phyloP scores from a whole-genome alignment of 2,329 filamentous ascomycete genomes.

The Fusarium sp. region DNA sequence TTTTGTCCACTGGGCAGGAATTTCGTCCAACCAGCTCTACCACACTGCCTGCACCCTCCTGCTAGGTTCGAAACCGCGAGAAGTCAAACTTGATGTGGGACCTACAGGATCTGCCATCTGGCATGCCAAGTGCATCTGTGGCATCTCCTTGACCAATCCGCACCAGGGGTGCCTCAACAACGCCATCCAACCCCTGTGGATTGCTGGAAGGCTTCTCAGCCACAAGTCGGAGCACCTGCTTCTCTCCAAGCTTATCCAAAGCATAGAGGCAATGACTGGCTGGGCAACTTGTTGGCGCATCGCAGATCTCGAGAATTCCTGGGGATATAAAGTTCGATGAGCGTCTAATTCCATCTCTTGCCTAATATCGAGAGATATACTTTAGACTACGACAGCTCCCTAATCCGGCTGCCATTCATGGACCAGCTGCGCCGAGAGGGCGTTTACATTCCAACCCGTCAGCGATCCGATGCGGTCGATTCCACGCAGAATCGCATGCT shows the following conservation, averaged over 20 bases:
- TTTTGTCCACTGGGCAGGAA: constrained; percentile 62
- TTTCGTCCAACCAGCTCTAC: constrained; percentile 64
- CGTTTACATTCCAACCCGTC: constrained; percentile 53
- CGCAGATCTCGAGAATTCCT: constrained; percentile 56
- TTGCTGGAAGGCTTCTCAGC: constrained; percentile 62
- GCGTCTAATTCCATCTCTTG: background rate
- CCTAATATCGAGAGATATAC: background rate
- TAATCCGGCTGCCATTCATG: constrained; percentile 44
- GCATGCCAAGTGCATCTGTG: constrained; percentile 64
- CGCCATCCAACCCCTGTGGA: constrained; percentile 64
- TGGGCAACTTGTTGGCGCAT: constrained; percentile 64
- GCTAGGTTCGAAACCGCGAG: constrained; percentile 53
- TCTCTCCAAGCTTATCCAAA: constrained; percentile 55
- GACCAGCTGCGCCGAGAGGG: constrained; percentile 39
- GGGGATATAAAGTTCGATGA: constrained; percentile 49
- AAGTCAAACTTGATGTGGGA: constrained; percentile 38
- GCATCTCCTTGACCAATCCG: constrained; percentile 63
- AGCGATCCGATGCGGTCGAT: constrained; percentile 50
- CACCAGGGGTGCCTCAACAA: constrained; percentile 65
- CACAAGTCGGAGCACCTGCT: constrained; percentile 55
- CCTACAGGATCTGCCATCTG: constrained; percentile 55
- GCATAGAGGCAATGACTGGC: constrained; percentile 60
- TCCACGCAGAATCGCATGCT: constrained; percentile 51
- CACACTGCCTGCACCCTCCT: constrained; percentile 64
- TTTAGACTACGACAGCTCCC: background rate